Percentiles rank a stretch among this genome's conserved stretches.
phyloP scores from a whole-genome alignment of 495 filamentous ascomycete genomes.

The Filosporella fistucella region DNA sequence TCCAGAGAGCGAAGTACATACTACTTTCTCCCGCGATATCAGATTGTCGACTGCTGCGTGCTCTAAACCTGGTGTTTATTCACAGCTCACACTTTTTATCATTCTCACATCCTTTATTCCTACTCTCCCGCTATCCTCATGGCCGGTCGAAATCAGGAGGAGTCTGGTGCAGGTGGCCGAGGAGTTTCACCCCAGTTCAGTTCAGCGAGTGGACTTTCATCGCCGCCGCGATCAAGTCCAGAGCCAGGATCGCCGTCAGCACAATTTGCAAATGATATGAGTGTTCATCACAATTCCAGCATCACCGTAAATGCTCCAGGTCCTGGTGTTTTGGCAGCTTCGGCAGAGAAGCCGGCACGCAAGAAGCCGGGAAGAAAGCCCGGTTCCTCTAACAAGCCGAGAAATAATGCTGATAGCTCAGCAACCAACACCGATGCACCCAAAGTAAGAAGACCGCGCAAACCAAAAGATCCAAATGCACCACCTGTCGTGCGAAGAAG shows the following conservation, averaged over 20 bases:
- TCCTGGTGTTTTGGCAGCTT: not conserved
- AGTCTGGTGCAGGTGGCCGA: slow-evolving; percentile 6
- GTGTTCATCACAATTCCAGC: slow-evolving; percentile 11
- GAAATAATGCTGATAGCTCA: slow-evolving; percentile 35
- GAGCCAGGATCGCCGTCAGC: slow-evolving; percentile 22
- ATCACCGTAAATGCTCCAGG: slow-evolving; percentile 18
- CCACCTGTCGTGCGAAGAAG: slow-evolving; percentile 50
- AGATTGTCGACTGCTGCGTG: too few species aligned
- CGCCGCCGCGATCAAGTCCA: slow-evolving; percentile 23
- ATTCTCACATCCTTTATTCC: too few species aligned
- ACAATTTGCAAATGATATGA: slow-evolving; percentile 14
- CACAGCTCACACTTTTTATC: too few species aligned
- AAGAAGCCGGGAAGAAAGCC: slow-evolving; percentile 16
- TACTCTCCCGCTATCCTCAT: too few species aligned
- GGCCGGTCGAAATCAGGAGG: slow-evolving; percentile 3
- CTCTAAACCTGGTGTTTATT: too few species aligned
- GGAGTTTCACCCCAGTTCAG: slow-evolving; percentile 10
- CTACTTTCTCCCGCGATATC: too few species aligned
- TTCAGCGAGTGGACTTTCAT: slow-evolving; percentile 20
- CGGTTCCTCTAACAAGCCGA: slow-evolving; percentile 41
- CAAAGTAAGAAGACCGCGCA: slow-evolving; percentile 49
- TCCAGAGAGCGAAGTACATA: too few species aligned
- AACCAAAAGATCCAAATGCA: slow-evolving; percentile 52
- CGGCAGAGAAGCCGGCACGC: slow-evolving; percentile 17
- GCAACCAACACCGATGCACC: slow-evolving; percentile 36